phyloP scores from a whole-genome alignment of 106 monocot genomes.

The Agapanthus africanus region DNA sequence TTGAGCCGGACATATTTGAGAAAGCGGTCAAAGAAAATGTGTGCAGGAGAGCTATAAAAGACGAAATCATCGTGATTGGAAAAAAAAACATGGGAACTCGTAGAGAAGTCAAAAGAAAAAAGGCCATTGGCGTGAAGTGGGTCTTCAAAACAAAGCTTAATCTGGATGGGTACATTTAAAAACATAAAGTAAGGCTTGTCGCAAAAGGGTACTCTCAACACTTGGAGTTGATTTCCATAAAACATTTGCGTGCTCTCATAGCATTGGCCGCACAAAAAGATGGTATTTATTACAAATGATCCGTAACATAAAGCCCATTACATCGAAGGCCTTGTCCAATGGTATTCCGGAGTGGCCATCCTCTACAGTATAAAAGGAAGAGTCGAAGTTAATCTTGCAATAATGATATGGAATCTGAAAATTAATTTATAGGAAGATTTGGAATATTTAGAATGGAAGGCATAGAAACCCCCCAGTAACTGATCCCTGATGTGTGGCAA shows the following conservation, averaged over 20 bases:
- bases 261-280: no score
- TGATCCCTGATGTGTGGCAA: no score
- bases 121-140: not conserved
- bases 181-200: not conserved
- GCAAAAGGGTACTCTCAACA: not conserved
- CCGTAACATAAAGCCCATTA: no score
- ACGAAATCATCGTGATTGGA: not conserved
- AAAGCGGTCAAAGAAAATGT: not conserved
- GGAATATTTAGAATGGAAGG: no score
- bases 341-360: no score
- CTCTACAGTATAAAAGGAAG: no score
- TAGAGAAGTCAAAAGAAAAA: not conserved
- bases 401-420: no score
- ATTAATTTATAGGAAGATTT: no score
- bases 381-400: no score
- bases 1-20: not conserved
- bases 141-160: not conserved
- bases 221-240: not conserved
- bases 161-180: not conserved
- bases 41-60: not conserved
- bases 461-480: no score
- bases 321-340: no score
- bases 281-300: no score
- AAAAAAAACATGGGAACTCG: not conserved
- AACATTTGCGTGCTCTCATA: not conserved